Base-by-base conservation (phyloP, 108 stramenopile genomes). In the Discostella stelligeroides region DNA sequence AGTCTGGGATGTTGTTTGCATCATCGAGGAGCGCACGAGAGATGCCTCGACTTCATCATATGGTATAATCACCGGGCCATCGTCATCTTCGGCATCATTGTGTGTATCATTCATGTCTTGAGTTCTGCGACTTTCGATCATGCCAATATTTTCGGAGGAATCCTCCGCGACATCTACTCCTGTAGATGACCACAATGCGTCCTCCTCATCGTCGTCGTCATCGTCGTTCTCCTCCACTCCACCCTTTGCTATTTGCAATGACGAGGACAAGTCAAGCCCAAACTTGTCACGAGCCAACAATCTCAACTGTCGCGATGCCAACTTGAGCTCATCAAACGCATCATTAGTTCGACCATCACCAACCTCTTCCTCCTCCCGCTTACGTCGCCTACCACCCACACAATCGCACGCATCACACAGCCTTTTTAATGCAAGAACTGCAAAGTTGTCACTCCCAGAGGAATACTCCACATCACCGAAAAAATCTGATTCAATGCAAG, bases 391-490 rank as follows among this genome's bases (percentile, higher is more conserved):
- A 21, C 58, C 67, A 37, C 54, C 43, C 20, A 68, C 34, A 1
- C 40, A 13, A 23, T 46, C 70, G 46, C 64, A 72, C 2, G 69
- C 68, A 18, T 55, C 20, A 55, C 75, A 70, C 7, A 88, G 29
- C 25, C 72, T 51, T 45, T 55, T 25, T 30, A 92, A 55, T 17
- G 86, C 82, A 9, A 70, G 83, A 4, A 84, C n/a, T 59, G 88
- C 74, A 72, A 92, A 92, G 62, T 90, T 92, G 28, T 76, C 58
- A 6, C 79, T 83, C 0, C 71, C 79, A 4, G 79, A 68, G 30
- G 87, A 84, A 46, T 85, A 81, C 39, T 92, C 89, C 8, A 87
- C 60, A 38, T 92, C 88, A 56, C 88, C 82, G 48, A 92, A 86
- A 53, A 92, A 90, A 20, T 90, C 89, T 45, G 79, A 48, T 43